Evolutionary conservation across 257 asterid species (phyloP).

Genomic region (Primulina eburnea): DNA sequence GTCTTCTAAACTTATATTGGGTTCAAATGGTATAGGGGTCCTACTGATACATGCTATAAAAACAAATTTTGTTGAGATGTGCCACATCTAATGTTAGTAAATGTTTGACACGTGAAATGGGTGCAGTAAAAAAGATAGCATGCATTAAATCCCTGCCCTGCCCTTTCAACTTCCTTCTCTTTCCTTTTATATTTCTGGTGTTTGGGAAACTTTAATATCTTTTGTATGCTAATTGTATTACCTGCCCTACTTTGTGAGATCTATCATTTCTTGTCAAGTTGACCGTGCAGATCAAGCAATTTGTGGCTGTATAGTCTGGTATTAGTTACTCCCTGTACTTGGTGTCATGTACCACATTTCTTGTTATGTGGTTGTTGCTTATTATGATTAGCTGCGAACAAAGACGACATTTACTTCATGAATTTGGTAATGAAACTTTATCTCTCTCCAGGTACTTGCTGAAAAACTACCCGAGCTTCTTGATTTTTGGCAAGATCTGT

Average conservation of each 20-base stretch:
- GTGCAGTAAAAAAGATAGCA: neutral
- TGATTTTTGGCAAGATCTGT: slow-evolving; percentile 78
- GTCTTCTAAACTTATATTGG: slow-evolving; percentile 11
- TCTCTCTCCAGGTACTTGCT: slow-evolving; percentile 62
- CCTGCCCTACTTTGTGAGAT: neutral
- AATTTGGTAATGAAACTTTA: neutral
- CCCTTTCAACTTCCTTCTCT: neutral
- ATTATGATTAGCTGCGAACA: slow-evolving; percentile 10
- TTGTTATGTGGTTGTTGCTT: slow-evolving; percentile 11
- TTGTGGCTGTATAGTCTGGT: neutral
- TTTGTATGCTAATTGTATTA: neutral
- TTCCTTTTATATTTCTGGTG: neutral
- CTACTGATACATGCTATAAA: slow-evolving; percentile 5
- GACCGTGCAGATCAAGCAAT: neutral
- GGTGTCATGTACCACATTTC: neutral
- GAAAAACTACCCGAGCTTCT: slow-evolving; percentile 88
- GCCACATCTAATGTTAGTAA: neutral
- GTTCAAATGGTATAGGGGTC: neutral
- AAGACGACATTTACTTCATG: slow-evolving; percentile 14
- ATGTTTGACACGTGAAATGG: neutral
- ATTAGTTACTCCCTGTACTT: neutral
- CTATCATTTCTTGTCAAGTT: too few species aligned
- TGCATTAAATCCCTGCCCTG: neutral
- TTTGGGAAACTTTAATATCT: slow-evolving; percentile 10
- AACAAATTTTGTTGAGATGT: neutral